phyloP scores from a whole-genome alignment of 116 monocot species.

The Papilionanthe hybrid region DNA sequence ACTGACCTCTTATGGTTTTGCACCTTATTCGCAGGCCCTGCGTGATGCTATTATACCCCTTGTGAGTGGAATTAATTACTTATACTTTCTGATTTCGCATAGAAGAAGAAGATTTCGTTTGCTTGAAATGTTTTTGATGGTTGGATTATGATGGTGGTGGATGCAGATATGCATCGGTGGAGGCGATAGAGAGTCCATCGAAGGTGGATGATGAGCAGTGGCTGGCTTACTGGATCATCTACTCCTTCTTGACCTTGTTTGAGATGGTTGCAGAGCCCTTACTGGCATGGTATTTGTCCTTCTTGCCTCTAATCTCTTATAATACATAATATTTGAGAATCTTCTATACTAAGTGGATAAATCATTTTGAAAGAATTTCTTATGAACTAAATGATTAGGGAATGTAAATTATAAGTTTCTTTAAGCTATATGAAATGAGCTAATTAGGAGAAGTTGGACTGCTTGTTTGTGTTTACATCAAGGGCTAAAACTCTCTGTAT shows the following conservation, averaged over 20 bases:
- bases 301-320: too few species aligned
- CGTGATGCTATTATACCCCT: constrained; percentile 73
- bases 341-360: too few species aligned
- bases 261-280: constrained; percentile 38
- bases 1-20: too few species aligned
- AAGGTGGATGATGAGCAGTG: constrained; percentile 46
- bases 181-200: constrained; percentile 41
- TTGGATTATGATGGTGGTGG: not conserved
- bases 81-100: not conserved
- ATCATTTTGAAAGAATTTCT: too few species aligned
- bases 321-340: too few species aligned
- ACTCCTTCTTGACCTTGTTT: constrained; percentile 30
- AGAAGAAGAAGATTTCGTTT: not conserved
- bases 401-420: too few species aligned
- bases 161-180: constrained; percentile 35
- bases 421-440: too few species aligned
- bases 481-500: too few species aligned
- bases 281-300: constrained; percentile 12
- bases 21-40: constrained; percentile 40
- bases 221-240: constrained; percentile 45
- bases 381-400: too few species aligned
- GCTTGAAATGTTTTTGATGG: not conserved
- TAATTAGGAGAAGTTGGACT: too few species aligned
- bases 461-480: too few species aligned
- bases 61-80: constrained; percentile 62